A percentile compares a stretch with the other conserved stretches of the same genome.
These are phyloP conservation scores for Arthrobotrys sinensis DNA, from an alignment of 2,329 filamentous ascomycete genomes.

Conservation along the genomic window DNA sequence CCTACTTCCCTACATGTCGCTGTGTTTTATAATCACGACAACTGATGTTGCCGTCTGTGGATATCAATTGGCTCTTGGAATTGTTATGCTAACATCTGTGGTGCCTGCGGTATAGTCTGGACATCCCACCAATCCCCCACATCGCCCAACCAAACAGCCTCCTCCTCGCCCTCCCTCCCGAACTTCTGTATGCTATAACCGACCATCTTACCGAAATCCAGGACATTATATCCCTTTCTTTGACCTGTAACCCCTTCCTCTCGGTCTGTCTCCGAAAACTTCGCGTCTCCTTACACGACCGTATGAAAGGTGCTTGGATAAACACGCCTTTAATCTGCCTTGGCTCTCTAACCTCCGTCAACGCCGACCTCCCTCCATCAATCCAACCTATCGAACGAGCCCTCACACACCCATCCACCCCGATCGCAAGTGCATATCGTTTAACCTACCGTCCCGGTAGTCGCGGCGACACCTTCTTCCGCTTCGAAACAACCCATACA, in stretches of 20 bases:
- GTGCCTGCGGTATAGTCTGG: conserved; percentile 7
- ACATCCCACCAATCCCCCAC: conserved; percentile 30
- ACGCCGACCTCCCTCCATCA: not conserved
- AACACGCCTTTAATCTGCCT: conserved; percentile 33
- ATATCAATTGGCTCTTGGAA: not conserved
- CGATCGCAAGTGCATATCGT: not conserved
- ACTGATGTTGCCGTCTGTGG: too few relatives aligned
- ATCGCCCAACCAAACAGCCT: conserved; percentile 18
- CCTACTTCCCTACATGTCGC: not conserved
- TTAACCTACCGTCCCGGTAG: conserved; percentile 17
- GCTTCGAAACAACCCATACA: conserved; percentile 1
- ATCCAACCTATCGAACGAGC: not conserved
- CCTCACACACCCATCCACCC: not conserved
- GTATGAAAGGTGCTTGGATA: conserved; percentile 42
- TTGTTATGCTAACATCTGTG: not conserved
- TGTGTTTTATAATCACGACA: not conserved
- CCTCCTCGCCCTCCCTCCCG: conserved; percentile 41
- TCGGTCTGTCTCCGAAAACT: conserved; percentile 33
- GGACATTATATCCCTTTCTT: conserved; percentile 29
- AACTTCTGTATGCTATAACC: conserved; percentile 31
- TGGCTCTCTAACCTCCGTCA: conserved; percentile 14
- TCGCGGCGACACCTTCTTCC: conserved; percentile 7
- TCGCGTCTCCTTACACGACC: conserved; percentile 35
- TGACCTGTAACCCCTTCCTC: conserved; percentile 35
- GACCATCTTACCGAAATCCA: conserved; percentile 21